Evolutionary conservation across 768 basidiomycete species (phyloP), one percentile per base, ranked within the genome.

Genomic region (Russula sp.): DNA sequence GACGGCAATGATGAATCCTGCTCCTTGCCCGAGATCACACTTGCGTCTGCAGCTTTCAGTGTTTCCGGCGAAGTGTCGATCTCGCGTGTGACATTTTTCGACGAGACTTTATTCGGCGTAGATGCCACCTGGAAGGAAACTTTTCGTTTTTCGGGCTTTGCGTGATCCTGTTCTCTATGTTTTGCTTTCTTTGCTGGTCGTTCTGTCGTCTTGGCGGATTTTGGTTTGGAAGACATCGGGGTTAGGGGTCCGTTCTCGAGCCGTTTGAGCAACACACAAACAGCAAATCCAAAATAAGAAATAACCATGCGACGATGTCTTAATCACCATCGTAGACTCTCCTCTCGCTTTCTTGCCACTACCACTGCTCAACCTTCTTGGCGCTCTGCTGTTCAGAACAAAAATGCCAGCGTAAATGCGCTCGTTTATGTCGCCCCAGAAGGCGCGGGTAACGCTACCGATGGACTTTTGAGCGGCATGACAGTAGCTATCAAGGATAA

Each of bases 401-500:
- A 68, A 47, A 81, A 86, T 65, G 57, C 70, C 0, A 68, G 65
- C 18, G 71, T 86, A 48, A 88, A 89, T 66, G 86, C 87, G 22
- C 78, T 89, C 59, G 80, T 85, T 2, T 66, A 70, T 61, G 27
- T 71, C 45, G 66, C 57, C 9, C 62, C 71, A 10, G 44, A 62
- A 3, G 44, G 35, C 16, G 50, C 61, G 10, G 39, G 16, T 6
- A 5, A 54, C 6, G 37, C 34, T 40, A 57, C 55, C 7, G 66
- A 72, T 34, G 71, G 71, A 0, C 65, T 77, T 3, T 71, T 86
- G 20, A 64, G 68, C 18, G 79, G 75, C n/a, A 68, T 82, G 55
- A 73, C 79, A 3, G 74, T 96, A 4, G 91, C 85, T 0, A 74
- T 96, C 55, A 97, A 98, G 74, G 93, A 95, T 67, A 93, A 91